Evolutionary conservation across 2,329 filamentous ascomycete genomes (phyloP), one percentile per base, ranked within the genome.

Genomic region (Aspergillus sp.): DNA sequence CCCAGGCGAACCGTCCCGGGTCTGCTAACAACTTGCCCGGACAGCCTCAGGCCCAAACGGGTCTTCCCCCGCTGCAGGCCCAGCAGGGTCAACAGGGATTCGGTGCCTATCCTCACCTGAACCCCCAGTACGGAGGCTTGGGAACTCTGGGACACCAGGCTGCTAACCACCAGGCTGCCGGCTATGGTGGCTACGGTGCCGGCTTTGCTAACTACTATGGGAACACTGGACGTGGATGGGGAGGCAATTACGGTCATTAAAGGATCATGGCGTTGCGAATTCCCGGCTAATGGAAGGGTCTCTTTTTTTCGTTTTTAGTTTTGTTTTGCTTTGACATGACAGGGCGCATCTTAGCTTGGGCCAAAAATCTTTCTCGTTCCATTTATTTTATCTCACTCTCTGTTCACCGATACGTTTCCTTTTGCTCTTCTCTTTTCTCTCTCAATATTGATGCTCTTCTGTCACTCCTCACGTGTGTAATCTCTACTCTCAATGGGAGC

Each of bases 1-100:
- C 78, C 41, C 80, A 82, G 60, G 78, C 77, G 40, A 79, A 79
- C 53, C 78, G 81, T 51, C 80, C 81, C 35, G 79, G 78, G 38
- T 83, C 80, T 34, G 79, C 80, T 5, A 76, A 81, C 66, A 81
- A 72, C 57, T 72, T 71, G 27, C 74, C 71, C 35, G 73, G 74
- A 40, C 75, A 78, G 57, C 69, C 72, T 47, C 60, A 67, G 53
- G 64, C 63, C 45, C 77, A 79, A 57, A 67, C 72, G 41, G 72
- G 73, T 29, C 66, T 78, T 42, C 77, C 78, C 41, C 76, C 74
- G 40, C 73, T 78, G 44, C 76, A 78, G 61, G 73, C 69, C 29
- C 75, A 78, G 48, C 66, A 69, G 54, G 61, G 62, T 43, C 78
- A 81, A 59, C 76, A 77, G 60, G 73, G 71, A 41, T 81, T 79